Evolutionary conservation across 345 rosid species (phyloP).

Genomic region (Pugionium cornutum): DNA sequence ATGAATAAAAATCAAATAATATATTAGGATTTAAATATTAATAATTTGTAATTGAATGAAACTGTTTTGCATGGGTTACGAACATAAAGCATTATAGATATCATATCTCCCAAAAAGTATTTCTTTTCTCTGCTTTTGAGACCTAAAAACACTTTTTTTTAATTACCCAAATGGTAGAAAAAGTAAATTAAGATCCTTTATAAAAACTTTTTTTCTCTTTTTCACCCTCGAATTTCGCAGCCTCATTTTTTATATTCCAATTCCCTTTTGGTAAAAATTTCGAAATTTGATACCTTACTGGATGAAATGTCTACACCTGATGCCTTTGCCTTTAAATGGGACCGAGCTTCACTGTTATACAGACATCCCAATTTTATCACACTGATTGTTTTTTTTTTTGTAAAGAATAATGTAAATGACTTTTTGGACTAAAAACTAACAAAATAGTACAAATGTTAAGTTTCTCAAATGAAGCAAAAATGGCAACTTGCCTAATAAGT

Average conservation of each 20-base stretch:
- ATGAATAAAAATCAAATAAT: slow-evolving; percentile 3
- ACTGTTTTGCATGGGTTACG: slow-evolving; percentile 12
- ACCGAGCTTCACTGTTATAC: slow-evolving; percentile 39
- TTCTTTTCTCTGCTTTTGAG: slow-evolving; percentile 35
- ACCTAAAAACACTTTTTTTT: slow-evolving; percentile 4
- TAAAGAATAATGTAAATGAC: neutral
- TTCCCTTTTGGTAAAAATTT: slow-evolving; percentile 16
- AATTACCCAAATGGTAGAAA: slow-evolving; percentile 24
- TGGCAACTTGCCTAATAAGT: slow-evolving; percentile 27
- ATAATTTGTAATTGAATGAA: neutral
- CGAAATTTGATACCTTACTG: slow-evolving; percentile 35
- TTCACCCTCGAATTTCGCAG: slow-evolving; percentile 28
- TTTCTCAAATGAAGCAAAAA: slow-evolving; percentile 21
- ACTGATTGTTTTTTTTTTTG: neutral
- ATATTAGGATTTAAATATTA: neutral
- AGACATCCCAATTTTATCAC: slow-evolving; percentile 15
- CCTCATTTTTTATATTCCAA: slow-evolving; percentile 11
- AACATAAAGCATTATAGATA: neutral
- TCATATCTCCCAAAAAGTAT: slow-evolving; percentile 9
- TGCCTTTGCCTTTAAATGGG: slow-evolving; percentile 35
- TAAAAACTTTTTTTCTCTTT: slow-evolving; percentile 13
- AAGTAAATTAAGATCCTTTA: slow-evolving; percentile 20
- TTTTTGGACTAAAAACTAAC: slow-evolving; percentile 4
- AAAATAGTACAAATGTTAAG: neutral
- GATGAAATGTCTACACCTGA: slow-evolving; percentile 36